Evolutionary conservation across 2,329 filamentous ascomycete species (phyloP).

Genomic region (Fusarium tuaranense): DNA sequence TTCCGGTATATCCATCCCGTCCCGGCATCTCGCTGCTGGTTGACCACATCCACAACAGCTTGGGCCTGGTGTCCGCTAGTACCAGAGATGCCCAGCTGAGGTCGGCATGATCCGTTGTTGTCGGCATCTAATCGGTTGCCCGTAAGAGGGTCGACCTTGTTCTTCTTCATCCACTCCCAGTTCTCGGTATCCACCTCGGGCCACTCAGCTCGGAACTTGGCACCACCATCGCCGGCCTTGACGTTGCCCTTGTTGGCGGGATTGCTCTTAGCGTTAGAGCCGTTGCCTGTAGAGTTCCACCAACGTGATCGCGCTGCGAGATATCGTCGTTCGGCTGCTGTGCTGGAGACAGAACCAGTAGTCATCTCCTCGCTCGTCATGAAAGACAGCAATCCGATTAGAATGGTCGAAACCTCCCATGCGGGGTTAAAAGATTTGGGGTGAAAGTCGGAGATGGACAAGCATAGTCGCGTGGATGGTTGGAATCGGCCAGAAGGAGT

Average conservation of each 20-base stretch:
- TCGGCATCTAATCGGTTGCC: slow-evolving; percentile 68
- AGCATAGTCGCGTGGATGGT: slow-evolving; percentile 88
- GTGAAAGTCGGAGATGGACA: slow-evolving; percentile 97
- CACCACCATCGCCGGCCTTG: slow-evolving; percentile 91
- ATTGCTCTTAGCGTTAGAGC: slow-evolving; percentile 71
- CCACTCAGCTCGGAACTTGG: slow-evolving; percentile 92
- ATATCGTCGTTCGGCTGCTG: slow-evolving; percentile 80
- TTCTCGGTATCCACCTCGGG: slow-evolving; percentile 90
- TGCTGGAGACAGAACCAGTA: slow-evolving; percentile 86
- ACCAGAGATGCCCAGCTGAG: slow-evolving; percentile 68
- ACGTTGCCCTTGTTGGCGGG: slow-evolving; percentile 78
- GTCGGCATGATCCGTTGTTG: slow-evolving; percentile 65
- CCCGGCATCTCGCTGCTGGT: slow-evolving; percentile 81
- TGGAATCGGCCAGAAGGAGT: slow-evolving; percentile 96
- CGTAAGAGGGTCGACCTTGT: slow-evolving; percentile 81
- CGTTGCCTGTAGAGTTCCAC: slow-evolving; percentile 97
- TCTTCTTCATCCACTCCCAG: slow-evolving; percentile 89
- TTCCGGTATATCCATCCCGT: slow-evolving; percentile 86
- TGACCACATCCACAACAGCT: slow-evolving; percentile 81
- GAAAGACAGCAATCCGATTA: slow-evolving; percentile 93
- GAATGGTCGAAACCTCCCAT: slow-evolving; percentile 97
- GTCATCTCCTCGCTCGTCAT: slow-evolving; percentile 99
- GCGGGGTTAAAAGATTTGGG: slow-evolving; percentile 98
- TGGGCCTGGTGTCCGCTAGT: slow-evolving; percentile 73
- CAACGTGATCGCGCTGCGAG: slow-evolving; percentile 84